Percentiles rank a stretch among this genome's conserved stretches.
Evolutionary conservation across 2,329 filamentous ascomycete species (phyloP).

Genomic region (Cladosporium sp.): DNA sequence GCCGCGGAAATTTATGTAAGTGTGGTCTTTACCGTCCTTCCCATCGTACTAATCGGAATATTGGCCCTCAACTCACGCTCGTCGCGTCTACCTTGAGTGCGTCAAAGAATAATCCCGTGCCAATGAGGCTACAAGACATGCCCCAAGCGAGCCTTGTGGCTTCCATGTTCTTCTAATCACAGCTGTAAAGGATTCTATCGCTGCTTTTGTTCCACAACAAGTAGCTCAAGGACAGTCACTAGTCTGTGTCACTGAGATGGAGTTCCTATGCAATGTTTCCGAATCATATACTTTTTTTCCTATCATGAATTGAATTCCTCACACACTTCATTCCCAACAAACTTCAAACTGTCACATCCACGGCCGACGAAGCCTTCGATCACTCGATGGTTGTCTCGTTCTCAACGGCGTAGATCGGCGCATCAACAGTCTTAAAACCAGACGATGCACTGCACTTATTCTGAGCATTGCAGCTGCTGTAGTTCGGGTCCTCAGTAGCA

Average conservation of each 20-base stretch:
- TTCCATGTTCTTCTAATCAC: no score
- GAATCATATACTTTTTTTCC: neutral
- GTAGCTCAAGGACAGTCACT: neutral
- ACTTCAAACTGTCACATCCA: neutral
- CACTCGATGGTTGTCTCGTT: neutral
- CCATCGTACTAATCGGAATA: no score
- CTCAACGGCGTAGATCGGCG: neutral
- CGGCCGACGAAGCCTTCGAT: neutral
- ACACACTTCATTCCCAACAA: no score
- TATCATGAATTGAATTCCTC: neutral
- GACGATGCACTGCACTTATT: neutral
- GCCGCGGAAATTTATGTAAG: no score
- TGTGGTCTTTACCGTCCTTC: no score
- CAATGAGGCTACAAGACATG: no score
- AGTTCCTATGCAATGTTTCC: neutral
- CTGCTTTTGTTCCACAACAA: no score
- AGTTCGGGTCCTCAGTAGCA: neutral
- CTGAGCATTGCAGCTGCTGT: neutral
- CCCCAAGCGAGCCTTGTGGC: no score
- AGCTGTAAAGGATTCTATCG: no score
- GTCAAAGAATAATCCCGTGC: no score
- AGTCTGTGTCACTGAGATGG: neutral
- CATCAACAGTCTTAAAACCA: neutral
- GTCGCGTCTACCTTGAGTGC: no score
- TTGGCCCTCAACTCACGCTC: no score